These are phyloP conservation scores for Zymoseptoria pseudotritici DNA, from an alignment of 2,329 filamentous ascomycete genomes.

Conservation along the genomic window DNA sequence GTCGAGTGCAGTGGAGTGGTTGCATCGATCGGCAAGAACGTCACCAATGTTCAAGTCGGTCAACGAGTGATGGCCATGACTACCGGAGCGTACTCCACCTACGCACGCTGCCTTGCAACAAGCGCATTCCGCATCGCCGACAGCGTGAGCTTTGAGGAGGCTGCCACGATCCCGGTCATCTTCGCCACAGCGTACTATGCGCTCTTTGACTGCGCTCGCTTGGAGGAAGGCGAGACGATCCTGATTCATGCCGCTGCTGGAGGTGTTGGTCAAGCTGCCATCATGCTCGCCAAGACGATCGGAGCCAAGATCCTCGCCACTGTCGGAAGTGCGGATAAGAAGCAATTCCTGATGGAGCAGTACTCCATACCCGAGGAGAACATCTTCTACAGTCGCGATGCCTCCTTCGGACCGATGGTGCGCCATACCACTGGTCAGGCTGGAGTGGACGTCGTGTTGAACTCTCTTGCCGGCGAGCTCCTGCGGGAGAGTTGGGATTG, in stretches of 20 bases:
- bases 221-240: constrained; percentile 29
- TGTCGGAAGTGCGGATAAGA: constrained; percentile 25
- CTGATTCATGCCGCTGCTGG: constrained; percentile 30
- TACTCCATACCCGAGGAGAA: constrained; percentile 26
- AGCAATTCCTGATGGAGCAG: constrained; percentile 17
- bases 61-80: constrained; percentile 11
- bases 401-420: constrained; percentile 17
- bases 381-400: constrained; percentile 28
- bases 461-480: constrained; percentile 21
- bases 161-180: constrained; percentile 19
- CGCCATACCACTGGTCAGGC: constrained; percentile 20
- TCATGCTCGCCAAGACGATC: constrained; percentile 20
- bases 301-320: constrained; percentile 27
- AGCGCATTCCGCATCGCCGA: constrained; percentile 10
- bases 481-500: constrained; percentile 22
- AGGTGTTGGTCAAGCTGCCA: constrained; percentile 27
- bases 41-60: constrained; percentile 8
- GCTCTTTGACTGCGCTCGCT: constrained; percentile 23
- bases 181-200: constrained; percentile 23
- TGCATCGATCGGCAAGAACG: constrained; percentile 8
- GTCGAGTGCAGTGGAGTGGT: constrained; percentile 9
- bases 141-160: constrained; percentile 16
- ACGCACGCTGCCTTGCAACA: constrained; percentile 3
- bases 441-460: constrained; percentile 32
- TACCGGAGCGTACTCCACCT: constrained; percentile 10